A percentile compares a stretch with the other conserved stretches of the same genome.
phyloP scores from a whole-genome alignment of 805 yeast species.

The Wilhelminamyces savonicus region DNA sequence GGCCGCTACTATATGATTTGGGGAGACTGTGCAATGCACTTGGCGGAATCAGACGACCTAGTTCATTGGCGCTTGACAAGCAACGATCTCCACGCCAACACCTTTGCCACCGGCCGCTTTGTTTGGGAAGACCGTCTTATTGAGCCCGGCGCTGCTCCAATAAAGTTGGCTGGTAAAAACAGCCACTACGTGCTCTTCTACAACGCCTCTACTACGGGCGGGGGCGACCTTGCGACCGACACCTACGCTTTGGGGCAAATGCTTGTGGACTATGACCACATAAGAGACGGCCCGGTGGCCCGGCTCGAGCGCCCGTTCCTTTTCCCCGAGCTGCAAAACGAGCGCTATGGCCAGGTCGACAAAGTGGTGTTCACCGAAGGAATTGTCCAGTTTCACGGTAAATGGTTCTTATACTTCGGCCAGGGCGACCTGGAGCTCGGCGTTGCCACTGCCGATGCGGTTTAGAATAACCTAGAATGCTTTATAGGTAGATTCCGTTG shows the following conservation, averaged over 20 bases:
- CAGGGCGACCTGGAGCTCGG: constrained; percentile 38
- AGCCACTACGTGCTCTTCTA: constrained; percentile 33
- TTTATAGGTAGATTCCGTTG: too few species aligned
- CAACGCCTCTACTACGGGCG: constrained; percentile 34
- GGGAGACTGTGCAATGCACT: constrained; percentile 35
- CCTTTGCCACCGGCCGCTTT: constrained; percentile 22
- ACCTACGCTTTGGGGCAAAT: constrained; percentile 34
- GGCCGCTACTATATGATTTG: constrained; percentile 38
- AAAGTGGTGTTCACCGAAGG: constrained; percentile 40
- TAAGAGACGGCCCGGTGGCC: constrained; percentile 30
- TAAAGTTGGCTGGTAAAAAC: constrained; percentile 19
- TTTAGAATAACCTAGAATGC: background rate
- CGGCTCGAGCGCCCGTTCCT: constrained; percentile 30
- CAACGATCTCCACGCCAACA: constrained; percentile 10
- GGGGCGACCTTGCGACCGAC: constrained; percentile 19
- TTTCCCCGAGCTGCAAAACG: constrained; percentile 28
- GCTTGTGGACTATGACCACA: constrained; percentile 34
- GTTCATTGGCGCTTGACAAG: constrained; percentile 24
- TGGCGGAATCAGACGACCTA: constrained; percentile 30
- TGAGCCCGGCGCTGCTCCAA: constrained; percentile 39
- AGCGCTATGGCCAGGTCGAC: constrained; percentile 33
- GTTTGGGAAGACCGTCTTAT: constrained; percentile 29
- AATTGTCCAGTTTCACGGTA: constrained; percentile 33
- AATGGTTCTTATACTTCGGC: constrained; percentile 38
- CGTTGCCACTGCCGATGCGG: constrained; percentile 25